Base-by-base conservation (phyloP, 1,284 basidiomycete species). In the Phenoliferia sp. region DNA sequence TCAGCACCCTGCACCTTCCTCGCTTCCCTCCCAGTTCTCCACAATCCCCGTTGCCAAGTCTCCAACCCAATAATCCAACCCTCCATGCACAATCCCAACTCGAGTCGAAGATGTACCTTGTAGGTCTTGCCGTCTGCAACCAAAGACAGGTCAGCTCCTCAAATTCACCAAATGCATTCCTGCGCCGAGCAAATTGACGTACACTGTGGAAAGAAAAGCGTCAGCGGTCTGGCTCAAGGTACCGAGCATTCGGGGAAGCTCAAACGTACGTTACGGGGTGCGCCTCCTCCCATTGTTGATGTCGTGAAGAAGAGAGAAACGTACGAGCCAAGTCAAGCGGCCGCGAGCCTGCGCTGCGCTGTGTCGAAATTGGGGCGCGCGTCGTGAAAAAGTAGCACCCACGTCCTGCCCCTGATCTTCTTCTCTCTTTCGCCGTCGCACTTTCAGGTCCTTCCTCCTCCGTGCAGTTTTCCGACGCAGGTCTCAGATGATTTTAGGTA, bases 331-430 rank as follows among this genome's bases (percentile, higher is more conserved):
- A 22, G 12, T 12, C 12, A 12, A 22, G 22, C 12, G 12, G 39
- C 12, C 22, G 39, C 12, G 12, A 12, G 39, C 12, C 12, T 44
- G 12, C 39, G 39, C 12, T 12, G 39, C 12, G 12, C 12, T 44
- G 33, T 4, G 50, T 29, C 17, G 56, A 34, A 28, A n/a, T 17
- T n/a, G 26, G 7, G 10, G 50, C 50, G 50, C 50, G 76, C 71
- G 89, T 94, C n/a, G 92, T 93, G 28, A 90, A 92, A 78, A 90
- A 94, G 79, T 85, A 90, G 74, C 92, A 94, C 79, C 82, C 88
- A 68, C 90, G 39, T 44, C 39, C 12, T 12, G 39, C 39, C 39
- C 39, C 39, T 44, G 39, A 22, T 44, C 22, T 44, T 44, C 39
- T 44, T 44, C 39, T 44, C 22, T 12, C 12, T 44, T 44, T 44